Evolutionary conservation across 768 basidiomycete genomes (phyloP), one percentile per base, ranked within the genome.

Genomic region (Paxillus involutus): DNA sequence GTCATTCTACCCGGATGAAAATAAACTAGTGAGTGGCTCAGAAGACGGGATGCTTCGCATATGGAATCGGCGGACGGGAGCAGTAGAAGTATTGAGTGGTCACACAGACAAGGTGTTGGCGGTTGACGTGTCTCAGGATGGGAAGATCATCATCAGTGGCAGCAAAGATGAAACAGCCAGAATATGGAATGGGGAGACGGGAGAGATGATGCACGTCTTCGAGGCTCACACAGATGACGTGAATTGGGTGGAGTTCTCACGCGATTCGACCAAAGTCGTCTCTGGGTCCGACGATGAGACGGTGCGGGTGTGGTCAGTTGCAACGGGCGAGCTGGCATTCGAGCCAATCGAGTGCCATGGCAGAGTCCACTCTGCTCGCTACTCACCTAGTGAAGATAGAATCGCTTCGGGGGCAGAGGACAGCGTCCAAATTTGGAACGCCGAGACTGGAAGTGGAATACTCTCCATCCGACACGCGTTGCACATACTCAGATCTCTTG

Each of bases 201-300:
- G 19, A n/a, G 30, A n/a, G 44, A 26, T 53, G 21, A 6, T 43
- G 17, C 19, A 19, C 17, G 5, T 42, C 3, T 42, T 45, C 29
- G 29, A 43, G 24, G 55, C 50, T 29, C 59, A 60, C 39, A 2
- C 21, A 21, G 21, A n/a, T 21, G 21, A 21, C 3, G 49, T 60
- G 19, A 51, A 36, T 16, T 67, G 64, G 35, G 72, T 78, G 48
- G 58, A 66, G 57, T 70, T 79, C 48, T 75, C 73, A 12, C 75
- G 75, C 26, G 75, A 78, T 58, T 74, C 74, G 6, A 68, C 68
- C 44, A 64, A 72, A 47, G 63, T 79, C 33, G 75, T 73, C 32
- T 74, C 74, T 17, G 74, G 74, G 1, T 70, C 69, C 33, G 60
- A 74, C 19, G 77, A 79, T 42, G 16, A 32, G 0, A 58, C 6